Percentiles rank a stretch among this genome's conserved stretches.
Evolutionary conservation across 148 eudicot species (phyloP).

Genomic region (Vaccinium myrtillus): DNA sequence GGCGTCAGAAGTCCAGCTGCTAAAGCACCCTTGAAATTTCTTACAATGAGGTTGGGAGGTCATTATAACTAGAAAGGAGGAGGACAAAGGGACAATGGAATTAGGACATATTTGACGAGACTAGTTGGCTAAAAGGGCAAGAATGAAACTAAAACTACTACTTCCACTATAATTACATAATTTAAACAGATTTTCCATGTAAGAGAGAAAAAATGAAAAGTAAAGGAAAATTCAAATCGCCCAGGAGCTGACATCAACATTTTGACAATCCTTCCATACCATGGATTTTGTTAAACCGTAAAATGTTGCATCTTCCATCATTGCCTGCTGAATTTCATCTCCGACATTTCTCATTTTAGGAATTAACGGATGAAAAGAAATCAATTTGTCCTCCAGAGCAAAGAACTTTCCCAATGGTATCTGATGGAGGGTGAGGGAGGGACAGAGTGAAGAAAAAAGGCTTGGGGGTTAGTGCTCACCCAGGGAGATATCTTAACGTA

Average conservation of each 20-base stretch:
- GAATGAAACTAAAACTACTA: not conserved
- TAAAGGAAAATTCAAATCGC: not conserved
- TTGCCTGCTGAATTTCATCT: not conserved
- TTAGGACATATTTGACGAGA: not conserved
- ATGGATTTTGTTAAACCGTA: not conserved
- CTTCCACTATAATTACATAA: not conserved
- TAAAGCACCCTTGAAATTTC: constrained; percentile 1
- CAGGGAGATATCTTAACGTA: not conserved
- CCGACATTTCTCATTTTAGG: too few species aligned
- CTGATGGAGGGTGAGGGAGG: not conserved
- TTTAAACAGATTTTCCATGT: not conserved
- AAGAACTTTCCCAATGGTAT: not conserved
- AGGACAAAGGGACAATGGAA: not conserved
- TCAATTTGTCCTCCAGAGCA: not conserved
- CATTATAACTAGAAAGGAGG: not conserved
- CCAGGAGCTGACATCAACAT: not conserved
- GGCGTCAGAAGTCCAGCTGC: not conserved
- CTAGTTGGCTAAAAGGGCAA: not conserved
- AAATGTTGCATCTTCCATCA: not conserved
- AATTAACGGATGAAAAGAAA: not conserved
- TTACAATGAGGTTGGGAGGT: not conserved
- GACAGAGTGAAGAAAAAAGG: not conserved
- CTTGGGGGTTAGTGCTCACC: constrained; percentile 1
- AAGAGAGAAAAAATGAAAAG: not conserved
- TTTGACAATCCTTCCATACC: not conserved